Evolutionary conservation across 163 green algal genomes (phyloP).

Genomic region (Prototheca wickerhamii): DNA sequence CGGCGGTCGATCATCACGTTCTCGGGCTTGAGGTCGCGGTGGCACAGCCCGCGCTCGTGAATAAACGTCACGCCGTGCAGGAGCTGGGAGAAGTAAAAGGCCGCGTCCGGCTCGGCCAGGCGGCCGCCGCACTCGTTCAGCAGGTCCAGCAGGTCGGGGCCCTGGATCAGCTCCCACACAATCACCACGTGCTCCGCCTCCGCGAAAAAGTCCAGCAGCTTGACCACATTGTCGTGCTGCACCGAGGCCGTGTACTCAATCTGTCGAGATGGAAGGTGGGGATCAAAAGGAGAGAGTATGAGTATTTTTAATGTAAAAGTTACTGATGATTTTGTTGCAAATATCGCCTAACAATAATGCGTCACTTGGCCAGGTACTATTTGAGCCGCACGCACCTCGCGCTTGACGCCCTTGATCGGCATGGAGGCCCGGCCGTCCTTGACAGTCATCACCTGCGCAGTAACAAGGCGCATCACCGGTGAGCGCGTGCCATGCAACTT

Average conservation of each 20-base stretch:
- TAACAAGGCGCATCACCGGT: neutral
- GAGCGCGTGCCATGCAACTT: no score
- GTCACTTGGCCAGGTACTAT: no score
- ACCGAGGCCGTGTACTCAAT: constrained; percentile 28
- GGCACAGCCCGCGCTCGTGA: constrained; percentile 55
- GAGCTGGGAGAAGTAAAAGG: constrained; percentile 59
- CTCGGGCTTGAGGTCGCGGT: constrained; percentile 82
- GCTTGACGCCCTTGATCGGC: constrained; percentile 14
- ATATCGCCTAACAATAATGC: neutral
- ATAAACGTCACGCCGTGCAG: constrained; percentile 50
- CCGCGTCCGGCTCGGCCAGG: constrained; percentile 40
- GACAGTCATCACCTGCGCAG: constrained; percentile 11
- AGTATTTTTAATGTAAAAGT: neutral
- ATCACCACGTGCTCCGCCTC: constrained; percentile 58
- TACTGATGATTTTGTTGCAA: neutral
- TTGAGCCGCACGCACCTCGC: constrained; percentile 14
- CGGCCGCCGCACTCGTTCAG: constrained; percentile 53
- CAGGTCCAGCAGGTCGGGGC: constrained; percentile 70
- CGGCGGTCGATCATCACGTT: constrained; percentile 69
- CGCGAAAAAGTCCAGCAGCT: constrained; percentile 69
- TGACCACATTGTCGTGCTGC: constrained; percentile 63
- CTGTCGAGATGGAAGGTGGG: neutral
- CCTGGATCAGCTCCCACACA: constrained; percentile 73
- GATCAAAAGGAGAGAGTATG: neutral
- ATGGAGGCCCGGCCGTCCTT: constrained; percentile 3